These are phyloP conservation scores for Coprinopsis sp. DNA, from an alignment of 768 basidiomycete species.

Conservation along the genomic window DNA sequence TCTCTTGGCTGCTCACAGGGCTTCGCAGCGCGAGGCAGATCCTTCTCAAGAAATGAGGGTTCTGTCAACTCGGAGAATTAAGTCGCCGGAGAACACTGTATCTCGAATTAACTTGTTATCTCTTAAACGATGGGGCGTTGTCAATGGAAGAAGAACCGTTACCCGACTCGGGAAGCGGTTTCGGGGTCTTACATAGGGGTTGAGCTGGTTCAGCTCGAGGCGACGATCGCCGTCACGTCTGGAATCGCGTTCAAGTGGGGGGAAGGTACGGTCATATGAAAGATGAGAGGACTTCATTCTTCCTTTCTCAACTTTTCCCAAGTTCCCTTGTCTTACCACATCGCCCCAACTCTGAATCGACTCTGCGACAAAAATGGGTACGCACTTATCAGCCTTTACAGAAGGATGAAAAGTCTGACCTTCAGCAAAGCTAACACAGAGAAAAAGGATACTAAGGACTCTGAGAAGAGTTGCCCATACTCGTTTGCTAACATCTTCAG, in stretches of 20 bases:
- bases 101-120: too few relatives aligned
- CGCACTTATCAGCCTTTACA: too few relatives aligned
- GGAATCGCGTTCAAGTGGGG: not conserved
- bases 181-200: conserved; percentile 1
- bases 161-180: not conserved
- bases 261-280: not conserved
- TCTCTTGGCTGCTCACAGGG: too few relatives aligned
- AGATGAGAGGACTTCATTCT: not conserved
- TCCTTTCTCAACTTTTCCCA: not conserved
- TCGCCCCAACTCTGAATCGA: too few relatives aligned
- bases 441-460: not conserved
- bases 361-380: too few relatives aligned
- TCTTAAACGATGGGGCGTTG: not conserved
- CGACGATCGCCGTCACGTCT: not conserved
- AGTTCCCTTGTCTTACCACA: too few relatives aligned
- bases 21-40: too few relatives aligned
- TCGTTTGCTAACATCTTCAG: not conserved
- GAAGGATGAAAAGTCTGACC: not conserved
- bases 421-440: conserved; percentile 1
- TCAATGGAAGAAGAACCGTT: too few relatives aligned
- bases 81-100: too few relatives aligned
- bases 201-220: not conserved
- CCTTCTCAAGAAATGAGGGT: too few relatives aligned
- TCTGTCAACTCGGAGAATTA: too few relatives aligned
- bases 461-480: not conserved